A percentile compares a stretch with the other conserved stretches of the same genome.
Evolutionary conservation across 2,329 filamentous ascomycete genomes (phyloP).

Genomic region (Colletotrichum destructivum): DNA sequence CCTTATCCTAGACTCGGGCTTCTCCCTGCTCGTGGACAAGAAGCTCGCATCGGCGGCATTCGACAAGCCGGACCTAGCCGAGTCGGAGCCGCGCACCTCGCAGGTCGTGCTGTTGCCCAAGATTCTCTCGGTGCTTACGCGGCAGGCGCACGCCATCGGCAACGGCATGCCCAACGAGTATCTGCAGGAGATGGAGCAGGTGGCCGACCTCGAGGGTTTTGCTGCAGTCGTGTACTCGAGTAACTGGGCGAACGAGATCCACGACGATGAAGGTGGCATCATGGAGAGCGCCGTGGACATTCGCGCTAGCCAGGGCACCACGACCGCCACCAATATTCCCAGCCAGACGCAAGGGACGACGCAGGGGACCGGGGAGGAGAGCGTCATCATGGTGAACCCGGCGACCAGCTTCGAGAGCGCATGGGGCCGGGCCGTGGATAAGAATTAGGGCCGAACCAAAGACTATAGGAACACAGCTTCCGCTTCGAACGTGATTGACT

Average conservation of each 20-base stretch:
- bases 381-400: constrained; percentile 67
- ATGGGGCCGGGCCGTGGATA: constrained; percentile 76
- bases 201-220: constrained; percentile 85
- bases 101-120: constrained; percentile 84
- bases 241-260: constrained; percentile 81
- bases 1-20: constrained; percentile 88
- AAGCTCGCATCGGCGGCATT: constrained; percentile 87
- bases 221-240: constrained; percentile 90
- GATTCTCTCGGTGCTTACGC: constrained; percentile 88
- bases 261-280: constrained; percentile 57
- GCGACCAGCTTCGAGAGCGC: constrained; percentile 74
- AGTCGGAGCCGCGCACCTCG: constrained; percentile 53
- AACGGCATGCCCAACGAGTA: constrained; percentile 82
- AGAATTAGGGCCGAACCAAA: constrained; percentile 41
- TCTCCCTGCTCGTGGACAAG: constrained; percentile 85
- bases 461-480: background rate
- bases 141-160: constrained; percentile 92
- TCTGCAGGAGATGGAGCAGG: constrained; percentile 81
- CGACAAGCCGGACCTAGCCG: constrained; percentile 64
- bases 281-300: constrained; percentile 56
- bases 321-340: constrained; percentile 40
- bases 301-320: constrained; percentile 46
- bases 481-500: background rate
- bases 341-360: constrained; percentile 45
- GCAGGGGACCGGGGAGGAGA: constrained; percentile 59